These are phyloP conservation scores for Hygrocybe punicea DNA, from an alignment of 768 basidiomycete genomes.

Conservation along the genomic window DNA sequence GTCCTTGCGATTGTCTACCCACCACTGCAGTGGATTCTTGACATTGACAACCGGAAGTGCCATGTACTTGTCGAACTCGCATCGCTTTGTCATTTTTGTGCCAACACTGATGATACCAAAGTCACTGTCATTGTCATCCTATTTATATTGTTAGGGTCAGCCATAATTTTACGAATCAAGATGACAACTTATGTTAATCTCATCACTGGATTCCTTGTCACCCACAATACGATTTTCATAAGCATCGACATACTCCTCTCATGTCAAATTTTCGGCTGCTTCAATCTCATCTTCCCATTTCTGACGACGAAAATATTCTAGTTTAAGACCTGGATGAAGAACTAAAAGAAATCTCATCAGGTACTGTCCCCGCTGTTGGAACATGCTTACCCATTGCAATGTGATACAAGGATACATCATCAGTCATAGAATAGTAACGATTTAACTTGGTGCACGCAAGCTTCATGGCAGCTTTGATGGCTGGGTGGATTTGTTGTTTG, in stretches of 20 bases:
- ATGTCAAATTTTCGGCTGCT: neutral
- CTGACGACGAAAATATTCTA: conserved; percentile 24
- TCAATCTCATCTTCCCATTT: conserved; percentile 26
- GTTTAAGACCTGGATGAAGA: conserved; percentile 33
- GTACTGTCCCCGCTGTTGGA: too few species aligned
- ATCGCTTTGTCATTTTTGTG: conserved; percentile 9
- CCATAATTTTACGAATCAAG: neutral
- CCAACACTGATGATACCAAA: conserved; percentile 19
- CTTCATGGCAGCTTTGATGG: conserved; percentile 11
- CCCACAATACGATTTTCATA: conserved; percentile 4
- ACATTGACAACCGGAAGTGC: conserved; percentile 23
- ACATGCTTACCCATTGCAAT: conserved; percentile 21
- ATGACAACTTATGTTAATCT: neutral
- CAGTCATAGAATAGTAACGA: conserved; percentile 22
- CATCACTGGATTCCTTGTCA: conserved; percentile 16
- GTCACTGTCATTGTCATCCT: conserved; percentile 10
- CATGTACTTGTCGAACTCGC: conserved; percentile 33
- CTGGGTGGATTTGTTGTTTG: conserved; percentile 1
- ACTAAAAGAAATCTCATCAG: conserved; percentile 8
- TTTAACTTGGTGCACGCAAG: conserved; percentile 18
- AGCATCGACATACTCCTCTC: neutral
- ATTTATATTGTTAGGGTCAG: neutral
- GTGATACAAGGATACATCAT: conserved; percentile 13
- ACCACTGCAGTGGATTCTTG: conserved; percentile 28
- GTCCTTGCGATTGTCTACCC: conserved; percentile 17